Evolutionary conservation across 371 early-diverging fungal genomes (phyloP), one percentile per base, ranked within the genome.

Genomic region (Mortierella polycephala): DNA sequence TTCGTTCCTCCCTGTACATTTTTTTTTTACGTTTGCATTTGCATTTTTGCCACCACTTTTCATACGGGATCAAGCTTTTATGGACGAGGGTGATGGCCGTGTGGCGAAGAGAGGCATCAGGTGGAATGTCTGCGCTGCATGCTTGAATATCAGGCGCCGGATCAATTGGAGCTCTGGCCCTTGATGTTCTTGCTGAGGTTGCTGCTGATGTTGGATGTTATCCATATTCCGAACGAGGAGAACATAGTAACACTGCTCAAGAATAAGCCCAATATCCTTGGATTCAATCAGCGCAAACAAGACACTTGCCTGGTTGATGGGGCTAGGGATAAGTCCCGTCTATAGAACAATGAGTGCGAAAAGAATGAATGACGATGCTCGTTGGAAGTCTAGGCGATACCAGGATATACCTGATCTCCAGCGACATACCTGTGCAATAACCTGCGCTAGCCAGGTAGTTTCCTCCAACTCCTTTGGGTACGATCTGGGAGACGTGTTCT

Each of bases 381-480:
- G 39, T 21, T 14, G 6, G 46, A 7, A 46, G 10, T 14, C 18
- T 16, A 49, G 14, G 10, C 60, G 5, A 18, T 7, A 16, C 1
- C 20, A 7, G 23, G 18, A 57, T 41, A 57, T 42, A n/a, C 39
- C 39, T 57, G 57, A 16, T 50, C 23, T 2, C 20, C 14, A 7
- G 9, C 42, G 37, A 16, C 44, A 49, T 67, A 76, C 77, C 71
- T 72, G 55, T 21, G 69, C 74, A 13, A 67, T 67, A 42, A 80
- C 60, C 45, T 73, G 81, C 30, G 70, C 64, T 10, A 80, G 59
- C 81, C 74, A 80, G 8, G 49, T 57, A 1, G 81, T 64, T 42
- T 73, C 74, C 7, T 70, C 74, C 37, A 80, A 46, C 40, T 80
- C 81, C 37, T 80, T 80, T 41, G 74, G 74, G 50, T 80, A 80